Evolutionary conservation across 768 basidiomycete genomes (phyloP).

Genomic region (Lactarius hatsudake): DNA sequence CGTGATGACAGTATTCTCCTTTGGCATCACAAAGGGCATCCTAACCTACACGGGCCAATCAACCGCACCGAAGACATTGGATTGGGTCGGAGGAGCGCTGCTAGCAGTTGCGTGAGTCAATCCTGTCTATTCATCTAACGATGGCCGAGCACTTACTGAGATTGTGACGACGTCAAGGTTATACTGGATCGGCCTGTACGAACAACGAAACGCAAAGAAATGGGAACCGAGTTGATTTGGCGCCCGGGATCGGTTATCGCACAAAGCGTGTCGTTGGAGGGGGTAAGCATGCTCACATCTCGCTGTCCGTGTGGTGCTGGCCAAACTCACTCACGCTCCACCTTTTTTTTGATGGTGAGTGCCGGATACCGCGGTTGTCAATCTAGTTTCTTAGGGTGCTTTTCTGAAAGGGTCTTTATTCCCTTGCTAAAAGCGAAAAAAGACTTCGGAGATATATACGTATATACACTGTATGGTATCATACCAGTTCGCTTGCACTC

Average conservation of each 20-base stretch:
- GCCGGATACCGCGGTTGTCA: no score
- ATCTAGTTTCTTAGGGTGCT: no score
- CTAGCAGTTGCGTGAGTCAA: conserved; percentile 5
- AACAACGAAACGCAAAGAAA: not conserved
- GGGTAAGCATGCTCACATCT: not conserved
- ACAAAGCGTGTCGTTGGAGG: conserved; percentile 10
- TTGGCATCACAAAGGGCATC: conserved; percentile 12
- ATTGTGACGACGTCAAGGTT: not conserved
- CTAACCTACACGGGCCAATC: conserved; percentile 11
- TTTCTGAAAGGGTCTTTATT: no score
- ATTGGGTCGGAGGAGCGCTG: conserved; percentile 4
- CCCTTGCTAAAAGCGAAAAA: no score
- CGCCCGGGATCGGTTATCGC: not conserved
- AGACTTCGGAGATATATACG: not conserved
- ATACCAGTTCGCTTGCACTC: not conserved
- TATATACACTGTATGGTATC: not conserved
- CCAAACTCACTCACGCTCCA: no score
- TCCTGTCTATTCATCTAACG: not conserved
- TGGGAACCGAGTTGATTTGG: not conserved
- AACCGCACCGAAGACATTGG: not conserved
- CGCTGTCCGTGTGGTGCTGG: no score
- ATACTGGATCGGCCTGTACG: conserved; percentile 9
- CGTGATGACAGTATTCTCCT: not conserved
- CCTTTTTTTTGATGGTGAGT: no score
- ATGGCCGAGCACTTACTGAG: not conserved